Evolutionary conservation across 495 filamentous ascomycete species (phyloP), one percentile per base, ranked within the genome.

Genomic region (Penicillium angulare): DNA sequence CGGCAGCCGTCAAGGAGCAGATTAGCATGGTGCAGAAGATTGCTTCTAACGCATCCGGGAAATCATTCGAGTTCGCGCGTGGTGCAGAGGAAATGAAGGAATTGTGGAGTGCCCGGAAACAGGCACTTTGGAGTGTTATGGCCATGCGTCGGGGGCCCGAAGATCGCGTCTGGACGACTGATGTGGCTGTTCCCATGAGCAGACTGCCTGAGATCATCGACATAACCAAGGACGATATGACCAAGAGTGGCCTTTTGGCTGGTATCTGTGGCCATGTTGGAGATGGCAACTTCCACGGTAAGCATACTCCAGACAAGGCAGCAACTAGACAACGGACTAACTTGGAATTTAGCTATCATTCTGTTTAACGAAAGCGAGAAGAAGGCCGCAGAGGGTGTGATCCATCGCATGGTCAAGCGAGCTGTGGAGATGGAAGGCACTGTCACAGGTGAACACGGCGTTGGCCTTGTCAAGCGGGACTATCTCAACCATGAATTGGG

Each of bases 251-350:
- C 1, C 54, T 86, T 16, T 59, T 82, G 43, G 83, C 79, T 10
- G 75, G 73, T 23, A 86, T 85, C 43, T 80, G 85, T 42, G 83
- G 83, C n/a, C 83, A 86, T 66, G 82, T 86, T 15, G 83, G 83
- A 12, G 83, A 86, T 69, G 83, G 83, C 12, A 85, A 85, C 57
- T 85, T 85, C 53, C 81, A 84, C 49, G 67, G 79, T 82, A 66
- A 68, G 69, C 33, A n/a, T 15, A 5, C 13, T 13, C 6, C 13
- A 27, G 3, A 36, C 16, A 33, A 13, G 27, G 12, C 8, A 21
- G n/a, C n/a, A n/a, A n/a, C n/a, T n/a, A n/a, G n/a, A n/a, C n/a
- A n/a, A 13, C 26, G 6, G 16, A 45, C 42, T 54, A 36, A 22
- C 24, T 33, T 47, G 9, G 10, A 7, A 27, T 42, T 8, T 29